Percentiles rank a stretch among this genome's conserved stretches.
Evolutionary conservation across 164 flowering plant genomes (phyloP).

Genomic region (Tetracentron sinense): DNA sequence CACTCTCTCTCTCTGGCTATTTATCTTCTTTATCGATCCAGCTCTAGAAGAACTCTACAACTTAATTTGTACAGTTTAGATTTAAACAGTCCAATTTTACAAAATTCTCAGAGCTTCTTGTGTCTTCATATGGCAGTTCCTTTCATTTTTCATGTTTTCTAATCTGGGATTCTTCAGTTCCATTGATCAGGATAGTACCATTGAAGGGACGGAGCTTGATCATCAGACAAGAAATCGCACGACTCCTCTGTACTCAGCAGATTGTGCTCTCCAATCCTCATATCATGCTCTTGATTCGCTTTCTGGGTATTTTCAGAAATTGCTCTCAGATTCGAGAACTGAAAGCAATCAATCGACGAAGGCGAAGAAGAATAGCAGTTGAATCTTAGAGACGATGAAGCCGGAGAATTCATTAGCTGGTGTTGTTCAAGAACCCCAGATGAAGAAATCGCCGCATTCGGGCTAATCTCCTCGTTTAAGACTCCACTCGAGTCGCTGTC

Average conservation of each 20-base stretch:
- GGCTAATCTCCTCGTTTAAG: slow-evolving; percentile 68
- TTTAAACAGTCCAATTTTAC: too few relatives aligned
- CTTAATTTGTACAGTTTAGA: too few relatives aligned
- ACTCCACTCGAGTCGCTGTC: slow-evolving; percentile 94
- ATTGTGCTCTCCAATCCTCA: slow-evolving; percentile 25
- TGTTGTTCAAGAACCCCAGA: slow-evolving; percentile 26
- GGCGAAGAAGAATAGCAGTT: slow-evolving; percentile 19
- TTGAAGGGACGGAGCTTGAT: slow-evolving; percentile 69
- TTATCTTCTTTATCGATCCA: too few relatives aligned
- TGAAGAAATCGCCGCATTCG: slow-evolving; percentile 37
- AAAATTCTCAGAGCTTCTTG: too few relatives aligned
- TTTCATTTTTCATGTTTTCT: slow-evolving; percentile 1
- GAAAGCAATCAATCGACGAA: slow-evolving; percentile 33
- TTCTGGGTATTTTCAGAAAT: slow-evolving; percentile 22
- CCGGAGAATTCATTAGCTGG: slow-evolving; percentile 13
- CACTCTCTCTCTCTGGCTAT: too few relatives aligned
- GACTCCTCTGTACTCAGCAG: slow-evolving; percentile 67
- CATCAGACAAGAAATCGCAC: slow-evolving; percentile 81
- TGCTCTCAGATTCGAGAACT: slow-evolving; percentile 26
- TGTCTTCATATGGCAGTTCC: neutral
- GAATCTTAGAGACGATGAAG: slow-evolving; percentile 7
- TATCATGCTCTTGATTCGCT: slow-evolving; percentile 21
- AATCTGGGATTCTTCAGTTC: slow-evolving; percentile 31
- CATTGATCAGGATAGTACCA: slow-evolving; percentile 82
- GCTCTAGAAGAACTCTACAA: too few relatives aligned